phyloP scores from a whole-genome alignment of 352 stramenopile species.

The Globisporangium uncinulatum region DNA sequence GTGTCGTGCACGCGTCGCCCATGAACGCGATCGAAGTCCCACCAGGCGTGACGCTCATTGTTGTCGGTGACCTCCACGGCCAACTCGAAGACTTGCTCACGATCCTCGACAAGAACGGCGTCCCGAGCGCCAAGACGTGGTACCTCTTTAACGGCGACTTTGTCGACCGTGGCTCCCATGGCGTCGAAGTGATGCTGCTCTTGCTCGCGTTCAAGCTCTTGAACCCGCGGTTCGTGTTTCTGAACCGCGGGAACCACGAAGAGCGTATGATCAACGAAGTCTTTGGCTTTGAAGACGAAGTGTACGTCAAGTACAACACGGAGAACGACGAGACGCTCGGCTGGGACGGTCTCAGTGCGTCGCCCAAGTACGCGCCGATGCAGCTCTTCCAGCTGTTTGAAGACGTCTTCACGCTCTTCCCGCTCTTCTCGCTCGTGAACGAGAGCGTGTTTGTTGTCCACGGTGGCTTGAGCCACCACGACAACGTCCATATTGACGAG shows the following conservation, averaged over 20 bases:
- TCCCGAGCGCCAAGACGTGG: slow-evolving; percentile 83
- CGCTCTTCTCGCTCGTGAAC: slow-evolving; percentile 89
- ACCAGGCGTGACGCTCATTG: slow-evolving; percentile 79
- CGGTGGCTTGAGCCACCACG: slow-evolving; percentile 85
- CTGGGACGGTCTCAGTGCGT: slow-evolving; percentile 50
- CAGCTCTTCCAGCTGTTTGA: slow-evolving; percentile 85
- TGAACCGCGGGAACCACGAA: slow-evolving; percentile 96
- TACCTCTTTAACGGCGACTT: slow-evolving; percentile 97
- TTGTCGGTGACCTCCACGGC: slow-evolving; percentile 92
- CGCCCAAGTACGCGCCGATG: slow-evolving; percentile 63
- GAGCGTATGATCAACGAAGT: slow-evolving; percentile 91
- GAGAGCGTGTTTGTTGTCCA: slow-evolving; percentile 91
- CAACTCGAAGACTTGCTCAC: slow-evolving; percentile 92
- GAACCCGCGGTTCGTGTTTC: slow-evolving; percentile 84
- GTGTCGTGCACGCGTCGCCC: slow-evolving; percentile 30
- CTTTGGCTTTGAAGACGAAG: slow-evolving; percentile 84
- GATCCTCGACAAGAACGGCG: slow-evolving; percentile 90
- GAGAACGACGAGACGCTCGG: slow-evolving; percentile 72
- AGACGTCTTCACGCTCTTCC: slow-evolving; percentile 82
- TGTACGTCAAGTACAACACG: slow-evolving; percentile 76
- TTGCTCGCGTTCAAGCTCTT: slow-evolving; percentile 88
- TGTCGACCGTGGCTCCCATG: slow-evolving; percentile 90
- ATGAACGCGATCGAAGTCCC: slow-evolving; percentile 80
- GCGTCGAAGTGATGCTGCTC: slow-evolving; percentile 90
- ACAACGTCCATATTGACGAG: slow-evolving; percentile 87